Evolutionary conservation across 2,329 filamentous ascomycete species (phyloP).

Genomic region (Aspergillus quadrilineatus): DNA sequence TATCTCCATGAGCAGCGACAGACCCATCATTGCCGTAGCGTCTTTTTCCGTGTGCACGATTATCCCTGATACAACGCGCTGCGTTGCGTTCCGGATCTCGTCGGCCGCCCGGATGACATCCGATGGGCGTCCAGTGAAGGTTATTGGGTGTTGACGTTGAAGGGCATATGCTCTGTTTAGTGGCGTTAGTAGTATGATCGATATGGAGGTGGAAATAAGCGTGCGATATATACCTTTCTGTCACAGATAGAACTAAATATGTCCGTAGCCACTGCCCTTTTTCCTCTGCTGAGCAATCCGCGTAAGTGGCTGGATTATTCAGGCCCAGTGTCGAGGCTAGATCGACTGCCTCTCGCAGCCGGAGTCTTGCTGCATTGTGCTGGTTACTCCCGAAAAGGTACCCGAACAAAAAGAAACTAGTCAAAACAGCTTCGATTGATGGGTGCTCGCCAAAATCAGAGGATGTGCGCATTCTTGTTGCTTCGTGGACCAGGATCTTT

Average conservation of each 20-base stretch:
- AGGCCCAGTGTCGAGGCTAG: constrained; percentile 43
- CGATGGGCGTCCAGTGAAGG: constrained; percentile 42
- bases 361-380: constrained; percentile 75
- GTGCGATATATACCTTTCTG: constrained; percentile 29
- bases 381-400: constrained; percentile 69
- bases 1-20: constrained; percentile 45
- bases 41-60: constrained; percentile 47
- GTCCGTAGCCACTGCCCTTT: constrained; percentile 41
- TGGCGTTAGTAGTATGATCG: background rate
- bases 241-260: constrained; percentile 39
- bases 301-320: constrained; percentile 42
- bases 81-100: constrained; percentile 21
- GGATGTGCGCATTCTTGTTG: constrained; percentile 45
- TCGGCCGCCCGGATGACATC: constrained; percentile 41
- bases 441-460: constrained; percentile 44
- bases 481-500: constrained; percentile 44
- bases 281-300: constrained; percentile 35
- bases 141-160: constrained; percentile 44
- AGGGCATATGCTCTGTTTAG: background rate
- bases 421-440: constrained; percentile 51
- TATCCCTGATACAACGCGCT: constrained; percentile 33
- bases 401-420: constrained; percentile 74
- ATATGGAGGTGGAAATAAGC: background rate
- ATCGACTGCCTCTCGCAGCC: constrained; percentile 66
- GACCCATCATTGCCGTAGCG: constrained; percentile 43